Evolutionary conservation across 768 basidiomycete species (phyloP).

Genomic region (Leucosporidium scottii): DNA sequence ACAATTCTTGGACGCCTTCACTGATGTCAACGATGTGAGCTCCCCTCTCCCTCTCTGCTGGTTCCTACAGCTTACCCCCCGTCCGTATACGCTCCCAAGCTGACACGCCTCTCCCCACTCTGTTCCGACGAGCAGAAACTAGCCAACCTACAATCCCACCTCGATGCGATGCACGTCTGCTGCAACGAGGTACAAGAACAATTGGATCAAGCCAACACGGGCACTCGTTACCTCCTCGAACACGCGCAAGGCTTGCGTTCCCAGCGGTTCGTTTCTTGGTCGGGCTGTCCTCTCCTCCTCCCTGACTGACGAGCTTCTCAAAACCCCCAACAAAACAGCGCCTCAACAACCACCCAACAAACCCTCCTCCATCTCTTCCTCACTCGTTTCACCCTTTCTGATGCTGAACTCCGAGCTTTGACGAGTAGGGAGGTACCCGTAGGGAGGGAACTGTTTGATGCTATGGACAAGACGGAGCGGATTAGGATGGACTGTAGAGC

Average conservation of each 20-base stretch:
- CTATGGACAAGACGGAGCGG: conserved; percentile 75
- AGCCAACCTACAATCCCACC: conserved; percentile 65
- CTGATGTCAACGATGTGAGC: conserved; percentile 85
- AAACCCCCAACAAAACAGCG: background rate
- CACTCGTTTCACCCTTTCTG: conserved; percentile 70
- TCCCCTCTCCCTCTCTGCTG: too few relatives aligned
- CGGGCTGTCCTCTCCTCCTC: background rate
- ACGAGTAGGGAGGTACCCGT: conserved; percentile 72
- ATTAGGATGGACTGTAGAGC: conserved; percentile 80
- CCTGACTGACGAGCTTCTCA: background rate
- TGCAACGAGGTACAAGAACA: conserved; percentile 35
- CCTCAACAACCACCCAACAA: conserved; percentile 22
- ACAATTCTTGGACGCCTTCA: conserved; percentile 74
- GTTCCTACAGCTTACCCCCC: too few relatives aligned
- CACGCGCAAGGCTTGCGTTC: conserved; percentile 42
- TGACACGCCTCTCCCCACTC: background rate
- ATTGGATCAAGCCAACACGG: conserved; percentile 31
- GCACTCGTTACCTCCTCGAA: conserved; percentile 37
- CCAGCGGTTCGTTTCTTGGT: conserved; percentile 38
- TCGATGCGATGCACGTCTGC: conserved; percentile 62
- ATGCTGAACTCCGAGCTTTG: conserved; percentile 64
- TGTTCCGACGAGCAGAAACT: conserved; percentile 58
- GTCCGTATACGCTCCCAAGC: too few relatives aligned
- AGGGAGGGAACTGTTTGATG: conserved; percentile 65
- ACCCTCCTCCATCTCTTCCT: conserved; percentile 68